Percentiles rank a stretch among this genome's conserved stretches.
Evolutionary conservation across 2,329 filamentous ascomycete genomes (phyloP).

Genomic region (Sporothrix sp.): DNA sequence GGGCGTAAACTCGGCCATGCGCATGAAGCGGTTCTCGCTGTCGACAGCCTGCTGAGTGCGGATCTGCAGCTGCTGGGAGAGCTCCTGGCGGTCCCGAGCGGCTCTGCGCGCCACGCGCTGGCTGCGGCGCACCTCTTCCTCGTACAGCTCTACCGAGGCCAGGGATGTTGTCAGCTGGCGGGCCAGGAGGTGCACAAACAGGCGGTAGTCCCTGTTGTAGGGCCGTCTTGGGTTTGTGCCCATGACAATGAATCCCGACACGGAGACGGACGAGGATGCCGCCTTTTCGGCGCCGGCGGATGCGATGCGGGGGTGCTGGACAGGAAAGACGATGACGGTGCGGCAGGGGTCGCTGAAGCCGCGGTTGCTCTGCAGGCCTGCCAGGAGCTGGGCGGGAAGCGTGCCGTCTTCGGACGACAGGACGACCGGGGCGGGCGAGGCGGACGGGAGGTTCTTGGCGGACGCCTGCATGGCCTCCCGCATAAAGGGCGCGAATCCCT

Average conservation of each 20-base stretch:
- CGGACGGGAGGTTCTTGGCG: neutral
- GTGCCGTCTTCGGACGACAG: slow-evolving; percentile 58
- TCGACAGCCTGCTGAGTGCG: slow-evolving; percentile 52
- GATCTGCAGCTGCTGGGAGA: slow-evolving; percentile 64
- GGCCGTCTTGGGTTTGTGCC: slow-evolving; percentile 69
- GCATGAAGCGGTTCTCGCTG: slow-evolving; percentile 68
- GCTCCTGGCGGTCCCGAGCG: slow-evolving; percentile 64
- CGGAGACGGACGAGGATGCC: slow-evolving; percentile 43
- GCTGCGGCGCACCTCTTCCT: slow-evolving; percentile 69
- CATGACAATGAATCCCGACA: slow-evolving; percentile 69
- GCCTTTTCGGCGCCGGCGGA: neutral
- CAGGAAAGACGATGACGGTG: slow-evolving; percentile 66
- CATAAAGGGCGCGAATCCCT: slow-evolving; percentile 69
- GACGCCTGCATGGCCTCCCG: slow-evolving; percentile 59
- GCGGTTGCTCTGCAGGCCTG: slow-evolving; percentile 48
- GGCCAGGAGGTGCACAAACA: slow-evolving; percentile 66
- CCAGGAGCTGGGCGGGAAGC: slow-evolving; percentile 53
- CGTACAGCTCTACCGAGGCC: slow-evolving; percentile 72
- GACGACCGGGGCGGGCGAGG: slow-evolving; percentile 44
- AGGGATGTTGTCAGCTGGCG: slow-evolving; percentile 70
- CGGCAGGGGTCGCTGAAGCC: slow-evolving; percentile 62
- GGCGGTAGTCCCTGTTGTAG: slow-evolving; percentile 69
- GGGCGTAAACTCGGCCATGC: slow-evolving; percentile 76
- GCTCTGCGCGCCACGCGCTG: slow-evolving; percentile 65
- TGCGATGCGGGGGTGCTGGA: slow-evolving; percentile 58